These are phyloP conservation scores for Phytophthora sansomeana DNA, from an alignment of 352 stramenopile genomes.

Conservation along the genomic window DNA sequence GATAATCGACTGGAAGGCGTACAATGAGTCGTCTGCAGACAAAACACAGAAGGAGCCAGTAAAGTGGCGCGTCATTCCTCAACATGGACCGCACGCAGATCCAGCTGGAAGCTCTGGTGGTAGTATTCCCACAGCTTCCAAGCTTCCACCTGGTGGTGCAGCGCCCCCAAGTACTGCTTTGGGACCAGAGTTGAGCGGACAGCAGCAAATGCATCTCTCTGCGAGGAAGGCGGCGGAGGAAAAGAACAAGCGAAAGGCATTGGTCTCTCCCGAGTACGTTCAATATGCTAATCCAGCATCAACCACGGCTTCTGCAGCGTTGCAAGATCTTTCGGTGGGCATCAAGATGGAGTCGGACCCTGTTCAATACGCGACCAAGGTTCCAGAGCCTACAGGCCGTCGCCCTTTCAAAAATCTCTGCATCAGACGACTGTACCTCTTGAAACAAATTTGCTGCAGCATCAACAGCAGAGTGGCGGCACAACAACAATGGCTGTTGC, in stretches of 20 bases:
- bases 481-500: constrained; percentile 3
- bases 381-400: constrained; percentile 64
- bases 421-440: constrained; percentile 45
- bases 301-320: constrained; percentile 7
- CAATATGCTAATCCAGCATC: constrained; percentile 60
- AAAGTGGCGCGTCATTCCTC: constrained; percentile 85
- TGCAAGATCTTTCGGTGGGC: constrained; percentile 6
- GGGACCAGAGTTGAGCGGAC: constrained; percentile 29
- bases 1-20: constrained; percentile 89
- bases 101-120: constrained; percentile 14
- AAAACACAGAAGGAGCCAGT: constrained; percentile 63
- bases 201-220: constrained; percentile 56
- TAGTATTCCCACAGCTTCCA: constrained; percentile 14
- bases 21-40: constrained; percentile 74
- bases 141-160: constrained; percentile 35
- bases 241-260: constrained; percentile 84
- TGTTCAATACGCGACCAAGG: constrained; percentile 57
- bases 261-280: constrained; percentile 86
- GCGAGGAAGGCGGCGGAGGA: constrained; percentile 63
- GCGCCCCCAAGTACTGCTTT: background rate
- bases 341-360: constrained; percentile 37
- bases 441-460: constrained; percentile 17
- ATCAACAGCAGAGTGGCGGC: constrained; percentile 15
- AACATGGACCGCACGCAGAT: constrained; percentile 76
- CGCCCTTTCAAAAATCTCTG: constrained; percentile 75